Conservation (phyloP, 495 filamentous ascomycete genomes). For the Aspergillus ellipticus region DNA sequence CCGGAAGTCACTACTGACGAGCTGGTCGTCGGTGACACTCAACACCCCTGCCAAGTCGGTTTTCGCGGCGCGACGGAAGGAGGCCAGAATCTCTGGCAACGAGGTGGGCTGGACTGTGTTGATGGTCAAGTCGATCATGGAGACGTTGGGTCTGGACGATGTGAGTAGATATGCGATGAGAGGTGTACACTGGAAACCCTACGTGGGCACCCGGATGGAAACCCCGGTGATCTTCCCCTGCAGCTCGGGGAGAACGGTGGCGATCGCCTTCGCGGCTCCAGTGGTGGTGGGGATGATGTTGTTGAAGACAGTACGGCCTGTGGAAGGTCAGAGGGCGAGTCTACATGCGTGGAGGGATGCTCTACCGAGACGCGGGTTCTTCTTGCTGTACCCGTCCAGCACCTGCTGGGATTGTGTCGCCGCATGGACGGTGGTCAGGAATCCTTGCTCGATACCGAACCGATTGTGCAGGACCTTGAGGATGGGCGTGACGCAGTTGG, state of each 20-base stretch:
- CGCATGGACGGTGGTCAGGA: conserved; percentile 34
- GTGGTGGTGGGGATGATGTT: conserved; percentile 37
- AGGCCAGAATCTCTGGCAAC: conserved; percentile 26
- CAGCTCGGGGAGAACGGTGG: conserved; percentile 29
- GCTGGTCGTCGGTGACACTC: conserved; percentile 28
- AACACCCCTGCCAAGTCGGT: conserved; percentile 27
- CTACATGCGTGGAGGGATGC: neutral
- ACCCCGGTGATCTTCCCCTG: conserved; percentile 33
- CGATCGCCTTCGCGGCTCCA: conserved; percentile 33
- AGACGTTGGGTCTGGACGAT: conserved; percentile 29
- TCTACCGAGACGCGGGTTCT: conserved; percentile 35
- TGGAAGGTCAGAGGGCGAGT: neutral
- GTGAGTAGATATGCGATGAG: conserved; percentile 1
- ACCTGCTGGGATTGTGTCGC: conserved; percentile 36
- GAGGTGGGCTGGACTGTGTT: conserved; percentile 32
- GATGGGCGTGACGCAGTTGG: conserved; percentile 35
- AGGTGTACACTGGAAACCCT: conserved; percentile 7
- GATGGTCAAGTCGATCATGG: conserved; percentile 36
- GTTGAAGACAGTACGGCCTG: conserved; percentile 32
- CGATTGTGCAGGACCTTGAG: conserved; percentile 30
- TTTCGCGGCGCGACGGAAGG: conserved; percentile 31
- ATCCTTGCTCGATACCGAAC: conserved; percentile 31
- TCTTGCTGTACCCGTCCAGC: conserved; percentile 38
- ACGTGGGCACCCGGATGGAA: conserved; percentile 36
- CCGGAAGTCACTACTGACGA: conserved; percentile 34